Conservation (phyloP, 768 basidiomycete genomes). For the Suillus fuscotomentosus region DNA sequence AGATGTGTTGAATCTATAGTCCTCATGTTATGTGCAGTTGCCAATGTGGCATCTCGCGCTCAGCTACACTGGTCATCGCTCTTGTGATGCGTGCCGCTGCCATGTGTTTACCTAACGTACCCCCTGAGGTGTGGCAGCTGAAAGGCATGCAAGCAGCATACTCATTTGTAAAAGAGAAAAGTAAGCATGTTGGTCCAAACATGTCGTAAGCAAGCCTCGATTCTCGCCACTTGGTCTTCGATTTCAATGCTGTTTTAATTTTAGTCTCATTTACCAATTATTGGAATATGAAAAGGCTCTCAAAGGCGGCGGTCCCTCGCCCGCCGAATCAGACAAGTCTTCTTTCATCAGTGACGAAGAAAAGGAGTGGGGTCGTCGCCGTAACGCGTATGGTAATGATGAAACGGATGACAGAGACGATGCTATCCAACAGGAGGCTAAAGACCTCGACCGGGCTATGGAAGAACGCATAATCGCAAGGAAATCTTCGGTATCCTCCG, state of each 20-base stretch:
- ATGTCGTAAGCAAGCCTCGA: slow-evolving; percentile 73
- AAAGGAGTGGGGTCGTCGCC: slow-evolving; percentile 78
- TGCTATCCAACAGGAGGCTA: slow-evolving; percentile 73
- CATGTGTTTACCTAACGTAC: slow-evolving; percentile 59
- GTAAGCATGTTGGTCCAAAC: slow-evolving; percentile 86
- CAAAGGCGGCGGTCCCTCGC: slow-evolving; percentile 48
- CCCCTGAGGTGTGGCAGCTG: slow-evolving; percentile 73
- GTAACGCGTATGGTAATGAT: slow-evolving; percentile 48
- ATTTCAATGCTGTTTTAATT: slow-evolving; percentile 20
- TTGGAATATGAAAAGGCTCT: slow-evolving; percentile 85
- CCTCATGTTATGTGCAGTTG: slow-evolving; percentile 52
- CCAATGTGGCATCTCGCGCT: slow-evolving; percentile 91
- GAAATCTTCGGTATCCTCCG: slow-evolving; percentile 65
- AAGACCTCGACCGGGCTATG: slow-evolving; percentile 83
- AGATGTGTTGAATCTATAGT: slow-evolving; percentile 10
- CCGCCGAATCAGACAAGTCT: slow-evolving; percentile 52
- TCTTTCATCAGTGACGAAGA: slow-evolving; percentile 60
- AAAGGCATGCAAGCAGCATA: slow-evolving; percentile 92
- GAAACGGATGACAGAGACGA: slow-evolving; percentile 50
- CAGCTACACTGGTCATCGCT: slow-evolving; percentile 87
- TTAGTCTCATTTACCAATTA: slow-evolving; percentile 89
- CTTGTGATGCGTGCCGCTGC: slow-evolving; percentile 93
- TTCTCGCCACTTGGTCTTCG: slow-evolving; percentile 20
- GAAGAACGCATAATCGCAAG: slow-evolving; percentile 78
- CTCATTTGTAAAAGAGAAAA: slow-evolving; percentile 86